These are phyloP conservation scores for Nadsonia fulvescens DNA, from an alignment of 805 yeast genomes.

Conservation along the genomic window DNA sequence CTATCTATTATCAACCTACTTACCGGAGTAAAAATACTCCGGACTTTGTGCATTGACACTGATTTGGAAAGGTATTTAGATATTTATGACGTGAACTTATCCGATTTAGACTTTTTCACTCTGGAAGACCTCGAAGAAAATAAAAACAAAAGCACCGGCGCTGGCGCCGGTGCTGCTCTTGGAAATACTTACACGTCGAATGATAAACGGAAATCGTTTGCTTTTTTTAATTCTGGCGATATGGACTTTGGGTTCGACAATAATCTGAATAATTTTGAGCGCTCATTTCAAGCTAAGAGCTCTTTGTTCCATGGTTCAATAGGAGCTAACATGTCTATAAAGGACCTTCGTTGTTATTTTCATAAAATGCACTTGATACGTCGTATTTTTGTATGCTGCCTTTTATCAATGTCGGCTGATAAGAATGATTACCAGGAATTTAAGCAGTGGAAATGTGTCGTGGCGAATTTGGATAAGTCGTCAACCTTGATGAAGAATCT, in stretches of 20 bases:
- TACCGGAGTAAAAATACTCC: conserved; percentile 14
- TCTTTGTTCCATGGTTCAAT: conserved; percentile 12
- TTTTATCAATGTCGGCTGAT: conserved; percentile 20
- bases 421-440: conserved; percentile 4
- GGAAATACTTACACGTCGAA: too few species aligned
- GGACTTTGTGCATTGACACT: conserved; percentile 17
- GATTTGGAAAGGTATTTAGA: conserved; percentile 26
- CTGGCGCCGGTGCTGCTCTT: too few species aligned
- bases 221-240: too few species aligned
- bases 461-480: background rate
- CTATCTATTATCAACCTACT: conserved; percentile 19
- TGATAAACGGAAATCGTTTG: too few species aligned
- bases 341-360: conserved; percentile 17
- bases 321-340: conserved; percentile 14
- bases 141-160: too few species aligned
- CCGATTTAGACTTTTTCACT: conserved; percentile 3
- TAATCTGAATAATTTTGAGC: too few species aligned
- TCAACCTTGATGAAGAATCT: conserved; percentile 3
- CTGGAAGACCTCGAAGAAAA: too few species aligned
- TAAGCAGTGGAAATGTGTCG: conserved; percentile 5
- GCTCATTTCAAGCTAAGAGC: too few species aligned
- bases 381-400: conserved; percentile 26
- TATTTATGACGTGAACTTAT: conserved; percentile 22
- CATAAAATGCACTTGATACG: conserved; percentile 22
- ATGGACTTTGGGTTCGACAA: too few species aligned